These are phyloP conservation scores for Jackrogersella multiformis DNA, from an alignment of 495 filamentous ascomycete genomes.

Conservation along the genomic window DNA sequence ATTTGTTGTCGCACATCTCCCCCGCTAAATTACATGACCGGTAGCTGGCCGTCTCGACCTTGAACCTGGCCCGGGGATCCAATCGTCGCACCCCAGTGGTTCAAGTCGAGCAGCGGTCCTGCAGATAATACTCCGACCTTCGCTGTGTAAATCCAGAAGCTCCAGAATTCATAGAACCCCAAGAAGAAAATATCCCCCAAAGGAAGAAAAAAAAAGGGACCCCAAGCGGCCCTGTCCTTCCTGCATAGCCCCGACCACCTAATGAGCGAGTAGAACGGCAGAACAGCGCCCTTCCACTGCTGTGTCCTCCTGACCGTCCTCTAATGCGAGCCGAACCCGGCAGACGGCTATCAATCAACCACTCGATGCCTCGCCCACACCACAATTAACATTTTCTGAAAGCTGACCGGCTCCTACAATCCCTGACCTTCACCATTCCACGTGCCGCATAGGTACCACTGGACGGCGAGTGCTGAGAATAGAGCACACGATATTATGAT, in stretches of 20 bases:
- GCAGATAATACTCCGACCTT: conserved; percentile 48
- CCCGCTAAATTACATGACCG: conserved; percentile 31
- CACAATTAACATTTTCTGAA: conserved; percentile 30
- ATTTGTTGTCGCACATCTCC: conserved; percentile 35
- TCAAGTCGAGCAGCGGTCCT: conserved; percentile 38
- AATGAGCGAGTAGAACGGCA: conserved; percentile 31
- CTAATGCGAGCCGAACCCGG: conserved; percentile 41
- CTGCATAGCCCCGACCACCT: conserved; percentile 32
- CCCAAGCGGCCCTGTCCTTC: conserved; percentile 20
- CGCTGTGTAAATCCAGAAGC: conserved; percentile 43
- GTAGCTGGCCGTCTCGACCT: conserved; percentile 39
- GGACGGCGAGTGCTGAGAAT: conserved; percentile 20
- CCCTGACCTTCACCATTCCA: conserved; percentile 37
- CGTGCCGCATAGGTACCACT: conserved; percentile 37
- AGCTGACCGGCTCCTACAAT: conserved; percentile 37
- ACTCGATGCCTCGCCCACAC: conserved; percentile 40
- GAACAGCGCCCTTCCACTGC: conserved; percentile 19
- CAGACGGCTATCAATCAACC: conserved; percentile 32
- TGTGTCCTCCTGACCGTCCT: conserved; percentile 41
- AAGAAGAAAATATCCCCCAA: conserved; percentile 5
- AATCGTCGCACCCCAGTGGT: conserved; percentile 39
- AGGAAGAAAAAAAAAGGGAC: not conserved
- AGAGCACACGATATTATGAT: conserved; percentile 34
- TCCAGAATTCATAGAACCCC: conserved; percentile 27
- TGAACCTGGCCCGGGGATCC: conserved; percentile 35